These are phyloP conservation scores for Nemania sp. DNA, from an alignment of 2,329 filamentous ascomycete species.

Conservation along the genomic window DNA sequence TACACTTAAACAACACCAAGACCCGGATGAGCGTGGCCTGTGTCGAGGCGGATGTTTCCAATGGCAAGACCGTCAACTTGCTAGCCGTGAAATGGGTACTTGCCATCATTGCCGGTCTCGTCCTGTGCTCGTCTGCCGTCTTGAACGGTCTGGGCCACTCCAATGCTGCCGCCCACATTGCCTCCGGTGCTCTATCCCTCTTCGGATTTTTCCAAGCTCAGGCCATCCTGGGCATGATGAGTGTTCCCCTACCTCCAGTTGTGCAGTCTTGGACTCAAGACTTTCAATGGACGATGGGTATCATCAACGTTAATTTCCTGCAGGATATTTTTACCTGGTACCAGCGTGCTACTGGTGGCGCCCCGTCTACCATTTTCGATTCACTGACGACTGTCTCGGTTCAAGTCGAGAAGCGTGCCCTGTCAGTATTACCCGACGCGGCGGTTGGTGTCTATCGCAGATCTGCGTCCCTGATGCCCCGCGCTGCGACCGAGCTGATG, in stretches of 20 bases:
- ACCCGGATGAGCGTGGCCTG: conserved; percentile 69
- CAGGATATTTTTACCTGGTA: conserved; percentile 86
- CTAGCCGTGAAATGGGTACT: conserved; percentile 80
- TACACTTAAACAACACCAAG: conserved; percentile 70
- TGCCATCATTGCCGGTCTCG: conserved; percentile 76
- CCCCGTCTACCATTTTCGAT: conserved; percentile 73
- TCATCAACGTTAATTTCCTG: conserved; percentile 78
- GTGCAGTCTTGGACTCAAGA: conserved; percentile 88
- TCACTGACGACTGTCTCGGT: conserved; percentile 72
- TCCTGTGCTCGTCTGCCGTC: conserved; percentile 77
- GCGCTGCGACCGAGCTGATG: conserved; percentile 43
- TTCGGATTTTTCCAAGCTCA: conserved; percentile 89
- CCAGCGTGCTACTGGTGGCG: conserved; percentile 81
- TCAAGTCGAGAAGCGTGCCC: conserved; percentile 65
- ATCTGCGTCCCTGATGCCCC: conserved; percentile 37
- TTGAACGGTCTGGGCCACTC: conserved; percentile 83
- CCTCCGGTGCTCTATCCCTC: conserved; percentile 80
- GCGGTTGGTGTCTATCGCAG: conserved; percentile 39
- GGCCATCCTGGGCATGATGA: conserved; percentile 78
- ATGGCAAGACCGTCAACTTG: conserved; percentile 82
- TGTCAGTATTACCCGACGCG: conserved; percentile 41
- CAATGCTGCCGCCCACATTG: conserved; percentile 85
- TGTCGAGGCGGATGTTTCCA: conserved; percentile 78
- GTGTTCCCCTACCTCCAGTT: conserved; percentile 76
- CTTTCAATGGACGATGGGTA: conserved; percentile 91